phyloP scores from a whole-genome alignment of 106 monocot species.

The Agapanthus africanus region DNA sequence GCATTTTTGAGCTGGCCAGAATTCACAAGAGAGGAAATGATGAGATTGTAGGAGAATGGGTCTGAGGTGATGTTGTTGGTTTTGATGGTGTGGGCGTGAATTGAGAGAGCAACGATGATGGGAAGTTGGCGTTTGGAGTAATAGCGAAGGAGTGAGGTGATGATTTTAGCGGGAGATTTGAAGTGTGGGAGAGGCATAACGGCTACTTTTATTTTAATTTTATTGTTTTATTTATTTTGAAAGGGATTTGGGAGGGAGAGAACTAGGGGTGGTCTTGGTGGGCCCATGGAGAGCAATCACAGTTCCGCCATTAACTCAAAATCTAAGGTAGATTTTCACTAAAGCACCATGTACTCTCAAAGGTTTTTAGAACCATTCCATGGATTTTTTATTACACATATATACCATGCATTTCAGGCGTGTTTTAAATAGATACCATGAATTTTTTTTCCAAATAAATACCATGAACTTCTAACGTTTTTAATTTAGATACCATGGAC shows the following conservation, averaged over 20 bases:
- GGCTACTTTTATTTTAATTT: not conserved
- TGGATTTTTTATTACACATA: no score
- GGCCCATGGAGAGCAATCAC: not conserved
- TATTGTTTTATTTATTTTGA: no score
- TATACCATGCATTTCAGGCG: no score
- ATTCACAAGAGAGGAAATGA: constrained; percentile 3
- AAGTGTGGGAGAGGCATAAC: not conserved
- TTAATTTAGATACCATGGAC: no score
- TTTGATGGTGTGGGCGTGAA: constrained; percentile 36
- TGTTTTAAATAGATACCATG: no score
- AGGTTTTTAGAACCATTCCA: no score
- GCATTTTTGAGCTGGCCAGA: constrained; percentile 20
- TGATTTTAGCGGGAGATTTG: constrained; percentile 17
- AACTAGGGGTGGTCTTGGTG: not conserved
- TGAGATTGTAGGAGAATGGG: constrained; percentile 24
- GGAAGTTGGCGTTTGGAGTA: constrained; percentile 13
- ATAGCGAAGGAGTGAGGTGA: constrained; percentile 24
- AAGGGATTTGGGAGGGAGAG: not conserved
- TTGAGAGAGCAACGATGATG: constrained; percentile 15
- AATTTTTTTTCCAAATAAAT: no score
- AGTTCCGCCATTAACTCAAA: no score
- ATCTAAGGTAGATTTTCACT: no score
- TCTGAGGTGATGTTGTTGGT: constrained; percentile 1
- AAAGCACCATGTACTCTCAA: no score
- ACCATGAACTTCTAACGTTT: no score